These are phyloP conservation scores for Capsicum rhomboideum DNA, from an alignment of 257 asterid species.

Conservation along the genomic window DNA sequence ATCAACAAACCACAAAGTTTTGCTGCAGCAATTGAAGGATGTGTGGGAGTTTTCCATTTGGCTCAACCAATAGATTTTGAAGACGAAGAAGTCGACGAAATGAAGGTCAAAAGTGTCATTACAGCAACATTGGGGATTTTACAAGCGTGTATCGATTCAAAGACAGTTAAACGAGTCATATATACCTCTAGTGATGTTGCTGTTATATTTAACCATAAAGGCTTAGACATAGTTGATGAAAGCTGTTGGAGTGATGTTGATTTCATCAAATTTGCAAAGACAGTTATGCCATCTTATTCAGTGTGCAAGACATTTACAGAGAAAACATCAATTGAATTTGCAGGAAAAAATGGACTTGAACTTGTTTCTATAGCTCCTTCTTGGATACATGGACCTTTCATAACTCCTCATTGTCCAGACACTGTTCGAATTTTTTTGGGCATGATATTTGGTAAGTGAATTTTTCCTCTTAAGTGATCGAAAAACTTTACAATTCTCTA, in stretches of 20 bases:
- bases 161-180: neutral
- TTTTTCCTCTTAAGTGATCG: neutral
- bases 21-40: conserved; percentile 12
- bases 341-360: neutral
- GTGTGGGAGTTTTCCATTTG: conserved; percentile 13
- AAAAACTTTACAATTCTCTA: no score
- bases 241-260: neutral
- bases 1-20: conserved; percentile 7
- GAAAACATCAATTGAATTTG: neutral
- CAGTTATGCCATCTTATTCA: neutral
- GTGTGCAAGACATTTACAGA: neutral
- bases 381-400: neutral
- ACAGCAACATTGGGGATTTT: neutral
- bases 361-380: neutral
- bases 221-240: neutral
- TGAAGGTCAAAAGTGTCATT: neutral
- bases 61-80: neutral
- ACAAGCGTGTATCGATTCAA: neutral
- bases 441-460: neutral
- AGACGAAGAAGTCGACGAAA: neutral
- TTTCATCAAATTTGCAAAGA: neutral
- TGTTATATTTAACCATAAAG: neutral
- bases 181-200: neutral
- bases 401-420: neutral
- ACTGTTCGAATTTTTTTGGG: neutral